A percentile compares a stretch with the other conserved stretches of the same genome.
Conservation (phyloP, 768 basidiomycete species). For the Suillus lakei region DNA sequence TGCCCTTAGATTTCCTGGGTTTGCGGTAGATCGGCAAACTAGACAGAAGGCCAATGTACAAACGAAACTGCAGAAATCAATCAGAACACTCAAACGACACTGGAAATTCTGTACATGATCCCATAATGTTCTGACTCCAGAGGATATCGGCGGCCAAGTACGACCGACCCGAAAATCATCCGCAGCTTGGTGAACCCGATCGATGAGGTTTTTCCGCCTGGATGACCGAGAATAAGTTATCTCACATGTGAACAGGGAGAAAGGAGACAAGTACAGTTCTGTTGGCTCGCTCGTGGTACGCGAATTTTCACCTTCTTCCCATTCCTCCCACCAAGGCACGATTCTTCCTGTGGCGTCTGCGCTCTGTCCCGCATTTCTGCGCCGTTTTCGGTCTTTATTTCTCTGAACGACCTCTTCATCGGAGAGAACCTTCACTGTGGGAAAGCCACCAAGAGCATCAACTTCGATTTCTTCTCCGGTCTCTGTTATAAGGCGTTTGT, state of each 20-base stretch:
- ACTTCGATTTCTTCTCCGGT: conserved; percentile 29
- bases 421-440: conserved; percentile 30
- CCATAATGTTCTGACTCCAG: conserved; percentile 34
- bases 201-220: conserved; percentile 19
- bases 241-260: background rate
- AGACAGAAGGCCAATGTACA: conserved; percentile 35
- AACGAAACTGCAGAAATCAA: conserved; percentile 30
- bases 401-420: conserved; percentile 24
- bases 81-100: background rate
- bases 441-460: conserved; percentile 26
- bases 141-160: conserved; percentile 33
- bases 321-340: conserved; percentile 39
- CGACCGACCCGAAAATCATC: conserved; percentile 38
- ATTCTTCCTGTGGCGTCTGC: conserved; percentile 24
- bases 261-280: conserved; percentile 36
- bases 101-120: conserved; percentile 27
- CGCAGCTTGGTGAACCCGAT: conserved; percentile 31
- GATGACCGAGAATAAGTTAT: background rate
- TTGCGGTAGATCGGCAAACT: conserved; percentile 38
- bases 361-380: conserved; percentile 25
- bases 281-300: conserved; percentile 25
- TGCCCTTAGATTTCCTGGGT: conserved; percentile 32
- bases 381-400: conserved; percentile 20
- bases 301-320: conserved; percentile 30
- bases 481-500: conserved; percentile 11